Conservation (phyloP, 495 filamentous ascomycete species). For the Neurospora hispaniola region DNA sequence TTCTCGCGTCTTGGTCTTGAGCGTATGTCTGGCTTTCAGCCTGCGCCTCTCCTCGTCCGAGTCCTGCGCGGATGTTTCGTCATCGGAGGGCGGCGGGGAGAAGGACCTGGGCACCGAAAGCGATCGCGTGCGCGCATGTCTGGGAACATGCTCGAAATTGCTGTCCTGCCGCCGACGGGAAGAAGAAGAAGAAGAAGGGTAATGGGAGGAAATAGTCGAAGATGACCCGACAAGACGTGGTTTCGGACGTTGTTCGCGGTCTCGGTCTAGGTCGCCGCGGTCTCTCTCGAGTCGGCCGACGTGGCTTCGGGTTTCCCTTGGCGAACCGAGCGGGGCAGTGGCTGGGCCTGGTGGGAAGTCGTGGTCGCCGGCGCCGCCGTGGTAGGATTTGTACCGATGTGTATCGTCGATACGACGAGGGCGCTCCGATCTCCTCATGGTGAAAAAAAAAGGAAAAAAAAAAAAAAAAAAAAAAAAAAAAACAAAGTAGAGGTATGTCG, state of each 20-base stretch:
- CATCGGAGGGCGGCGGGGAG: background rate
- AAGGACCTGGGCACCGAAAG: background rate
- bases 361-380: background rate
- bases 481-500: too few species aligned
- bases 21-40: background rate
- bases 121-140: background rate
- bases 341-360: background rate
- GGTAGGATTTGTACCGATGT: constrained; percentile 3
- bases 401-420: background rate
- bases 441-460: background rate
- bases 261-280: background rate
- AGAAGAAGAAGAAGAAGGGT: background rate
- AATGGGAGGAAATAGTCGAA: background rate
- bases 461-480: background rate
- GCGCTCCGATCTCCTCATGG: background rate
- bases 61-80: background rate
- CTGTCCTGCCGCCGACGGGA: background rate
- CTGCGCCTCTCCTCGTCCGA: background rate
- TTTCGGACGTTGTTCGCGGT: background rate
- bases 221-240: background rate
- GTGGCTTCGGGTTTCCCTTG: background rate
- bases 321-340: background rate
- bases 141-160: background rate
- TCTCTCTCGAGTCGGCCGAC: background rate
- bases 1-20: background rate